Base-by-base conservation (phyloP, 768 basidiomycete species). In the Lentinula sp. region DNA sequence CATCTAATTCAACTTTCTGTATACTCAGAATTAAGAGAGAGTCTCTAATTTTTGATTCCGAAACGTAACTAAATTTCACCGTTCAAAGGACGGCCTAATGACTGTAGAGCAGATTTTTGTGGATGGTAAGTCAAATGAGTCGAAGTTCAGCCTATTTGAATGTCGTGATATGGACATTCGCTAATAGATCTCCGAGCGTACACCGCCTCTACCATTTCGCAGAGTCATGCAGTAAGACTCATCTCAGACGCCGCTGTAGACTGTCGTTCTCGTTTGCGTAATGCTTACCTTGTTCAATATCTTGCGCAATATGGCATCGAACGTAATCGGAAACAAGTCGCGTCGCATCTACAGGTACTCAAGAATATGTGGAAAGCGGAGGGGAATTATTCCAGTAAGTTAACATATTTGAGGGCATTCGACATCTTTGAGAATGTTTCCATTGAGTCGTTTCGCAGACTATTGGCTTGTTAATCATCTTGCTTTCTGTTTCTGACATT, bases 301-400 rank as follows among this genome's bases (percentile, higher is more conserved):
- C 83, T 93, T 62, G 79, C 85, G 59, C 85, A 84, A 64, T 75
- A 79, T 40, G 87, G 86, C 59, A 82, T 93, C 69, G 80, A 80
- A 31, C 85, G 91, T 45, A 81, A 88, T 46, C 92, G 92, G 79
- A 92, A 93, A 72, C 91, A 93, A 71, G 91, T 93, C 65, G 91
- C 91, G n/a, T 89, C 87, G 71, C 91, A 93, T 67, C 88, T 93
- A 57, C 91, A 93, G 28, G 90, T 91, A 60, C 71, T 91, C 59
- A 78, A 89, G 55, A 92, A 92, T 69, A 92, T 92, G 90, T 91
- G 89, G 89, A 91, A 91, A 70, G 90, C 89, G 84, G 88, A 62
- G 4, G 55, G 39, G 13, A 56, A 32, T 31, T 34, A 13, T 16
- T 80, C 85, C 77, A 87, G 90, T 88, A 61, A 37, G 76, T 66